Conservation (phyloP, 208 protist species). For the Borovskyia barvae region DNA sequence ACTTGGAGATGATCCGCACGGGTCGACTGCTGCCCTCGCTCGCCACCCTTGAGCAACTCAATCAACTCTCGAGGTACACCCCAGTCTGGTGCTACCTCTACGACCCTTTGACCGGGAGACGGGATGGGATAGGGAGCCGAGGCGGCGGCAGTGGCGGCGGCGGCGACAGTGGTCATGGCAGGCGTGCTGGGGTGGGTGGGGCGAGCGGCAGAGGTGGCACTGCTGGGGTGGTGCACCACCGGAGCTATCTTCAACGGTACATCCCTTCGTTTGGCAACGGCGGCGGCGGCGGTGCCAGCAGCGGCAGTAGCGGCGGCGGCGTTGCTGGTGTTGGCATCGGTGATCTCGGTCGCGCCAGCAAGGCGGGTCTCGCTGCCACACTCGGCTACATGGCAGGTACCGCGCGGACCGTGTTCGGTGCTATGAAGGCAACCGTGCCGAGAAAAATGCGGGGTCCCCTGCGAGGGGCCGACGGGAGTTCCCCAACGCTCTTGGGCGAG, state of each 20-base stretch:
- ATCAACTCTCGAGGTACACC: constrained; percentile 14
- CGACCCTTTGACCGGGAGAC: constrained; percentile 14
- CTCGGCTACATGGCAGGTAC: constrained; percentile 1
- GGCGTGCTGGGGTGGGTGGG: neutral
- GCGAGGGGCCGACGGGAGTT: neutral
- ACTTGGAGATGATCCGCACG: constrained; percentile 6
- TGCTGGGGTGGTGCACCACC: neutral
- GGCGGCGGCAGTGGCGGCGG: neutral
- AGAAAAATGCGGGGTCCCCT: neutral
- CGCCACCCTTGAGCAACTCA: constrained; percentile 20
- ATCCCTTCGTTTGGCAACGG: neutral
- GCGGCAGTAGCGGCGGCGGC: neutral
- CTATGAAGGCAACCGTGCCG: neutral
- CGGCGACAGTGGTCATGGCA: neutral
- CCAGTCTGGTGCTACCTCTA: constrained; percentile 35
- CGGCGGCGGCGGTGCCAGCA: neutral
- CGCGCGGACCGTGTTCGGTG: constrained; percentile 2
- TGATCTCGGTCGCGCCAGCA: neutral
- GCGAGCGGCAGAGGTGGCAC: neutral
- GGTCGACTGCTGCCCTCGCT: constrained; percentile 22
- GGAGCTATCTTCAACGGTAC: constrained; percentile 20
- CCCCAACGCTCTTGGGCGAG: neutral
- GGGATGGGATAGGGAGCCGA: neutral
- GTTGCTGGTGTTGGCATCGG: neutral
- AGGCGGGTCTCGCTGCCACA: constrained; percentile 3